Percentiles rank a stretch among this genome's conserved stretches.
These are phyloP conservation scores for Sphaerobolus stellatus DNA, from an alignment of 1,284 basidiomycete species.

Conservation along the genomic window DNA sequence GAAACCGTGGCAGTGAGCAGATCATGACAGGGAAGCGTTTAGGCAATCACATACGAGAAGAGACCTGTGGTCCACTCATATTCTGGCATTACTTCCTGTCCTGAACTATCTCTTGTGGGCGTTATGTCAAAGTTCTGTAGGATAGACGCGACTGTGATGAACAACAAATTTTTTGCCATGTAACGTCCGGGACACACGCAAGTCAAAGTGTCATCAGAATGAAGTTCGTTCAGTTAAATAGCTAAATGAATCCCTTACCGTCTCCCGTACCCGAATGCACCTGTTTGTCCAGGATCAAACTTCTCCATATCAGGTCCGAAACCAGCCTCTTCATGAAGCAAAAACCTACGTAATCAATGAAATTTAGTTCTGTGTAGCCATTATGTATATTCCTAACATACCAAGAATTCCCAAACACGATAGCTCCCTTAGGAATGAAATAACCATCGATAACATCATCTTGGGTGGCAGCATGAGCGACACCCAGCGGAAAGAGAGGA, in stretches of 20 bases:
- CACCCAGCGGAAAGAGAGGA: neutral
- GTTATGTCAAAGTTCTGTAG: conserved; percentile 5
- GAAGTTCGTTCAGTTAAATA: too few species aligned
- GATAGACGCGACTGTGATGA: conserved; percentile 1
- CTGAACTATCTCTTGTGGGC: too few species aligned
- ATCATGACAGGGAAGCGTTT: too few species aligned
- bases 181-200: conserved; percentile 13
- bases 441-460: neutral
- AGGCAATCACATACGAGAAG: too few species aligned
- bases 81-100: too few species aligned
- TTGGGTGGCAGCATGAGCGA: neutral
- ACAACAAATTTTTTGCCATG: conserved; percentile 5
- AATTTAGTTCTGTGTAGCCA: neutral
- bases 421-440: neutral
- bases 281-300: conserved; percentile 9
- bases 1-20: too few species aligned
- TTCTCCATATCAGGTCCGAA: neutral
- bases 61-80: too few species aligned
- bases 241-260: too few species aligned
- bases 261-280: conserved; percentile 13
- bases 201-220: too few species aligned
- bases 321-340: neutral
- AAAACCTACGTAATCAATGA: too few species aligned
- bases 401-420: neutral
- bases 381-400: neutral